A percentile compares a stretch with the other conserved stretches of the same genome.
phyloP scores from a whole-genome alignment of 2,329 filamentous ascomycete genomes.

The Raffaelea arxii region DNA sequence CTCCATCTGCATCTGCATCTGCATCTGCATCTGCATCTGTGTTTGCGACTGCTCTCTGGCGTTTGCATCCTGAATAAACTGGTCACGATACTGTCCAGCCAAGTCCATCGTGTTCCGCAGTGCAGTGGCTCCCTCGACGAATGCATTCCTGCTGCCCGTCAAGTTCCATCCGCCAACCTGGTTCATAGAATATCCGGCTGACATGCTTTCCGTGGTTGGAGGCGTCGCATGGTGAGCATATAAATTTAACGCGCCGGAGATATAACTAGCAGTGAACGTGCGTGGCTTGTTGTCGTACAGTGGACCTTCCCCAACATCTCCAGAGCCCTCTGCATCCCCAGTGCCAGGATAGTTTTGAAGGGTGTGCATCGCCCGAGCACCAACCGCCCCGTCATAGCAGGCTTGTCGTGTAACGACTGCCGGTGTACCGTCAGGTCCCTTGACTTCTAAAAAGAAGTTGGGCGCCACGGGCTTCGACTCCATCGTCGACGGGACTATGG shows the following conservation, averaged over 20 bases:
- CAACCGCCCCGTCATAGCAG: constrained; percentile 26
- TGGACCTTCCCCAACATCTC: constrained; percentile 16
- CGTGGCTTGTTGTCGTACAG: constrained; percentile 28
- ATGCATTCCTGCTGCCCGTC: constrained; percentile 19
- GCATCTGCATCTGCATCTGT: too few species aligned
- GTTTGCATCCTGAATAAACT: constrained; percentile 17
- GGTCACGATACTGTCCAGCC: constrained; percentile 25
- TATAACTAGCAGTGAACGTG: constrained; percentile 28
- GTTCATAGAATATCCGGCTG: constrained; percentile 31
- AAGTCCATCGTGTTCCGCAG: constrained; percentile 30
- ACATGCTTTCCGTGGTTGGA: constrained; percentile 19
- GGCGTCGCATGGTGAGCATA: constrained; percentile 27
- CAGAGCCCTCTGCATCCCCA: too few species aligned
- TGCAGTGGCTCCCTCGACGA: constrained; percentile 24
- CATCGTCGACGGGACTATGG: constrained; percentile 24
- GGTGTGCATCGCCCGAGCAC: constrained; percentile 25
- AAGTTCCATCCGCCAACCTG: constrained; percentile 19
- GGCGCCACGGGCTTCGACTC: constrained; percentile 21
- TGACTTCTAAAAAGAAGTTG: constrained; percentile 32
- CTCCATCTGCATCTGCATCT: too few species aligned
- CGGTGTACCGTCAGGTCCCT: constrained; percentile 22
- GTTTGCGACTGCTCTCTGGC: too few species aligned
- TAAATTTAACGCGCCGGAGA: constrained; percentile 21
- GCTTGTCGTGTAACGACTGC: constrained; percentile 24
- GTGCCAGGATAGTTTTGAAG: constrained; percentile 29